Evolutionary conservation across 2,329 filamentous ascomycete genomes (phyloP), one percentile per base, ranked within the genome.

Genomic region (Pezicula rhizophila): DNA sequence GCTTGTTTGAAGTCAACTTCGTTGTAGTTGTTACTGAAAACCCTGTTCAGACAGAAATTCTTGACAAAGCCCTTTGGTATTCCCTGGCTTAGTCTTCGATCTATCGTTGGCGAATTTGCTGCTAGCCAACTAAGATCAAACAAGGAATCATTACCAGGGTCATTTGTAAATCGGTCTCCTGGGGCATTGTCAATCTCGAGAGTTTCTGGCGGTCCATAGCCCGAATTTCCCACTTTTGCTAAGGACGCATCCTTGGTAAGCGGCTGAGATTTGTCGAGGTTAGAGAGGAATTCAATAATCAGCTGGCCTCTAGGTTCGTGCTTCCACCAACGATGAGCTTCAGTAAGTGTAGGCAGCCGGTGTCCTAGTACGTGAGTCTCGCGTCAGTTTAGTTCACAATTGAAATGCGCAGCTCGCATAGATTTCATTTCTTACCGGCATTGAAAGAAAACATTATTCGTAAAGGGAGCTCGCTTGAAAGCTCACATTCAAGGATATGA

Each of bases 381-480:
- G 28, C 28, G 28, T 31, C 28, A 31, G 28, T 12, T 47, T 18
- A 39, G 41, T 31, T 35, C n/a, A 23, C 28, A 5, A 14, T 26
- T 45, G 15, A 45, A 23, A 28, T 11, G 14, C 28, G 14, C 34
- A 37, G 46, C 28, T 26, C 28, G 25, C 10, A 23, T 14, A 25
- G 28, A 15, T 31, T 31, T 10, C 23, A 5, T 34, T 34, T 40
- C 55, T n/a, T 57, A 60, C 60, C 59, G 20, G 57, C 45, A 47
- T 61, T 62, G 42, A 60, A 60, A 5, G 57, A 55, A 20, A 60
- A 62, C 60, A 62, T 62, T 23, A 56, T 60, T n/a, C 54, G 54
- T 2, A 60, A 45, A 8, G 59, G 54, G 18, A 61, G 39, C 42
- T 60, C 55, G 25, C 43, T 45, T 2, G 51, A 47, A 12, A 53